A percentile compares a stretch with the other conserved stretches of the same genome.
phyloP scores from a whole-genome alignment of 768 basidiomycete genomes.

The Coprinopsis strossmayeri region DNA sequence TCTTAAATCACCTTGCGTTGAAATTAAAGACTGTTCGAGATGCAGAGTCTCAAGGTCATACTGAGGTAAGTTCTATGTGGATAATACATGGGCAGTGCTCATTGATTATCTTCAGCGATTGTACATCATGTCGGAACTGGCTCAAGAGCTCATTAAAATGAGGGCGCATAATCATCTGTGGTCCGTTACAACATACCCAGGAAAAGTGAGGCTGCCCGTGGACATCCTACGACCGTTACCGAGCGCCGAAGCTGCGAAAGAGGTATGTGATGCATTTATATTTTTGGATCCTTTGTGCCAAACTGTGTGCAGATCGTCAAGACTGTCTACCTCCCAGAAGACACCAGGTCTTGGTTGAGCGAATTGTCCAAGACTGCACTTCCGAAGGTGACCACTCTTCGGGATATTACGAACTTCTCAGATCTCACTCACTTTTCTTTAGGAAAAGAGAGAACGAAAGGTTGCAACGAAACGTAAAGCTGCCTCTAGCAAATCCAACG shows the following conservation, averaged over 20 bases:
- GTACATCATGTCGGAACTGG: conserved; percentile 81
- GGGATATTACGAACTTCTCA: too few relatives aligned
- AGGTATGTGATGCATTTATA: conserved; percentile 31
- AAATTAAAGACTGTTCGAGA: conserved; percentile 88
- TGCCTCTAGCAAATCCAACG: conserved; percentile 36
- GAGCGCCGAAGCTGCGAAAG: conserved; percentile 54
- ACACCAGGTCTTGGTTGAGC: conserved; percentile 50
- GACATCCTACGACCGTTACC: conserved; percentile 78
- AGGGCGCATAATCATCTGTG: conserved; percentile 63
- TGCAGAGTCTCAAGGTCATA: conserved; percentile 54
- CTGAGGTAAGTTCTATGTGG: conserved; percentile 45
- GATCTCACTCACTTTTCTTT: too few relatives aligned
- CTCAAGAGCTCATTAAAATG: conserved; percentile 78
- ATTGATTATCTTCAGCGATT: conserved; percentile 56
- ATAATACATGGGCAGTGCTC: background rate
- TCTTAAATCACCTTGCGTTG: conserved; percentile 76
- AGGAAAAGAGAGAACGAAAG: conserved; percentile 50
- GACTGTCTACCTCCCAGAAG: conserved; percentile 61
- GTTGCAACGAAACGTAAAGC: conserved; percentile 50
- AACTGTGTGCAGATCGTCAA: conserved; percentile 46
- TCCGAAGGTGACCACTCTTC: too few relatives aligned
- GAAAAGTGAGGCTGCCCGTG: conserved; percentile 68
- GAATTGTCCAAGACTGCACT: conserved; percentile 31
- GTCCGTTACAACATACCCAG: conserved; percentile 75
- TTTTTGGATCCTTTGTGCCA: background rate